These are phyloP conservation scores for Pulicaria dysenterica DNA, from an alignment of 129 eudicot species.

Conservation along the genomic window DNA sequence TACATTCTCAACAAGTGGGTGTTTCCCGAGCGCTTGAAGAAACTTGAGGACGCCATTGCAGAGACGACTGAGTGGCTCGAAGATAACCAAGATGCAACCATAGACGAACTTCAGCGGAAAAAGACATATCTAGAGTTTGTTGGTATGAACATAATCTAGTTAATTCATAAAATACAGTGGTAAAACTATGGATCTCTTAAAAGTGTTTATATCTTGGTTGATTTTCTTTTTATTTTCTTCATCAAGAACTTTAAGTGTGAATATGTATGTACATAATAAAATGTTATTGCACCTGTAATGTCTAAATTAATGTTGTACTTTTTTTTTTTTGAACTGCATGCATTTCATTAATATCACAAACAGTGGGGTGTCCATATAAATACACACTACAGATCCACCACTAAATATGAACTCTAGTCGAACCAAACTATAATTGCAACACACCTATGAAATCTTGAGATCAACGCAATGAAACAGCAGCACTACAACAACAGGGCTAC, in stretches of 20 bases:
- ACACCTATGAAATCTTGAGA: no score
- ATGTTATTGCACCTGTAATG: no score
- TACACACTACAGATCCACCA: no score
- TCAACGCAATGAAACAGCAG: no score
- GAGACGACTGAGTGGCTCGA: slow-evolving; percentile 18
- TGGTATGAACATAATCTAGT: slow-evolving; percentile 5
- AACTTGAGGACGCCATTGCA: slow-evolving; percentile 6
- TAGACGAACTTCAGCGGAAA: slow-evolving; percentile 8
- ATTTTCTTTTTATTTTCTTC: neutral
- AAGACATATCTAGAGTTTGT: slow-evolving; percentile 19
- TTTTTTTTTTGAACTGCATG: no score
- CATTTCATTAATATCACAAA: no score
- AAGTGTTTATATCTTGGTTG: neutral
- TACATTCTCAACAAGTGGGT: neutral
- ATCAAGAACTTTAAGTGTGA: neutral
- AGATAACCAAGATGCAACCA: slow-evolving; percentile 4
- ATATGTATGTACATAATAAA: no score
- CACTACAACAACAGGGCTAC: no score
- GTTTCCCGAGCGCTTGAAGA: neutral
- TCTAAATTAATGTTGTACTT: no score
- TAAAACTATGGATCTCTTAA: neutral
- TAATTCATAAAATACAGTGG: neutral
- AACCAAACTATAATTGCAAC: no score
- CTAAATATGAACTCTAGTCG: no score
- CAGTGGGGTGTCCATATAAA: no score